Percentiles rank a stretch among this genome's conserved stretches.
Evolutionary conservation across 305 asterid genomes (phyloP).

Genomic region (Plantago coronopus): DNA sequence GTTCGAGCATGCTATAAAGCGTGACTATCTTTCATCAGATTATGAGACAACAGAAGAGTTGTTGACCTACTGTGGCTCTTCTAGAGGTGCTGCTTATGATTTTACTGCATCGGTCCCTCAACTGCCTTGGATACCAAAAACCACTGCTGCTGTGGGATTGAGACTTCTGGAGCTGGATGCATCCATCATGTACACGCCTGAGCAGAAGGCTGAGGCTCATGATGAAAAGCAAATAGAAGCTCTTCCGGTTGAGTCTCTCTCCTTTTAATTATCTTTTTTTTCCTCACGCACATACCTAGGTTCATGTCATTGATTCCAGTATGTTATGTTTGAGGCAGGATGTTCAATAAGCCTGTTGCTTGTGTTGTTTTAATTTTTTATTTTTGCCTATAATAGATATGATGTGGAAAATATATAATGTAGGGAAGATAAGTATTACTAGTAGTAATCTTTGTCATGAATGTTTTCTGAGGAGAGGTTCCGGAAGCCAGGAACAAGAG

Average conservation of each 20-base stretch:
- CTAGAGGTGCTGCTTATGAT: constrained; percentile 36
- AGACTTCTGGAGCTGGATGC: constrained; percentile 87
- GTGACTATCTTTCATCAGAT: constrained; percentile 61
- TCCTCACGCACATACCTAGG: neutral
- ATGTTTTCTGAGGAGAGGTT: too few relatives aligned
- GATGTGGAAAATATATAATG: too few relatives aligned
- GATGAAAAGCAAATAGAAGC: constrained; percentile 49
- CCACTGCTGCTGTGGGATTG: constrained; percentile 80
- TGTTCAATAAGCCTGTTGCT: too few relatives aligned
- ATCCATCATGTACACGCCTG: constrained; percentile 50
- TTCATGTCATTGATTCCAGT: too few relatives aligned
- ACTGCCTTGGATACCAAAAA: constrained; percentile 94
- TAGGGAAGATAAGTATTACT: too few relatives aligned
- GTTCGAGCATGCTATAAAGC: constrained; percentile 69
- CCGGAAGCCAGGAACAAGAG: too few relatives aligned
- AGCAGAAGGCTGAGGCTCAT: constrained; percentile 47
- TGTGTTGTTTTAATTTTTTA: too few relatives aligned
- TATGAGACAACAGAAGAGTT: constrained; percentile 88
- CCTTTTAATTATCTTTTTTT: neutral
- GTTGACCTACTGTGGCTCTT: constrained; percentile 43
- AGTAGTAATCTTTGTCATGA: too few relatives aligned
- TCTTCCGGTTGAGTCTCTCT: constrained; percentile 57
- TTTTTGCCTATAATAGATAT: too few relatives aligned
- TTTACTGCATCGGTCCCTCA: constrained; percentile 41
- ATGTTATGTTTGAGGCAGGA: too few relatives aligned